A percentile compares a stretch with the other conserved stretches of the same genome.
Conservation (phyloP, 2,329 filamentous ascomycete species). For the Aspergillus transmontanensis region DNA sequence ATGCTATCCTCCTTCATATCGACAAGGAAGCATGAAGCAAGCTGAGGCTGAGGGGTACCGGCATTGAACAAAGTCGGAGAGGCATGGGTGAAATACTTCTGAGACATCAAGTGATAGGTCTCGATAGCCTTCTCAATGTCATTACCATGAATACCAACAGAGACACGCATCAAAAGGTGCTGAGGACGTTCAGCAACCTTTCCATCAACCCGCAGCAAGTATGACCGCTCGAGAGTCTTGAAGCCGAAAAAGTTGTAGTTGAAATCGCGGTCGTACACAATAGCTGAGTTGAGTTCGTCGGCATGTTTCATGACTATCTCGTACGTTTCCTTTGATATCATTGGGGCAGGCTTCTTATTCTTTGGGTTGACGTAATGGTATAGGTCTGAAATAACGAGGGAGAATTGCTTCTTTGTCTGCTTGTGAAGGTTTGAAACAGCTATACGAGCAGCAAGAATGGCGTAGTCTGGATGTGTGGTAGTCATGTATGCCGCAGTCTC, state of each 20-base stretch:
- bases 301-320: conserved; percentile 94
- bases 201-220: conserved; percentile 90
- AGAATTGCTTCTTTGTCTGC: conserved; percentile 99
- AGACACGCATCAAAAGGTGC: conserved; percentile 99
- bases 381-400: conserved; percentile 88
- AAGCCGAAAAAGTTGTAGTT: conserved; percentile 99
- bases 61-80: conserved; percentile 98
- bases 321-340: conserved; percentile 92
- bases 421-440: conserved; percentile 99
- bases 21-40: conserved; percentile 97
- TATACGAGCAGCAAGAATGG: conserved; percentile 96
- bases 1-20: conserved; percentile 99
- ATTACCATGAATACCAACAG: conserved; percentile 94
- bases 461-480: conserved; percentile 97
- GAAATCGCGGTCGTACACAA: conserved; percentile 99
- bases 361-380: conserved; percentile 97
- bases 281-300: conserved; percentile 96
- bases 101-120: conserved; percentile 99
- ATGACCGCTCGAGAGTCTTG: conserved; percentile 98
- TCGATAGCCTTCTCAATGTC: conserved; percentile 93
- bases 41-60: conserved; percentile 88
- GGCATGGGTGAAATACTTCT: conserved; percentile 97
- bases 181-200: conserved; percentile 97
- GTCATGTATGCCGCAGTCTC: conserved; percentile 99
- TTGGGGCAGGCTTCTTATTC: conserved; percentile 79